These are phyloP conservation scores for Echium plantagineum DNA, from an alignment of 257 asterid genomes.

Conservation along the genomic window DNA sequence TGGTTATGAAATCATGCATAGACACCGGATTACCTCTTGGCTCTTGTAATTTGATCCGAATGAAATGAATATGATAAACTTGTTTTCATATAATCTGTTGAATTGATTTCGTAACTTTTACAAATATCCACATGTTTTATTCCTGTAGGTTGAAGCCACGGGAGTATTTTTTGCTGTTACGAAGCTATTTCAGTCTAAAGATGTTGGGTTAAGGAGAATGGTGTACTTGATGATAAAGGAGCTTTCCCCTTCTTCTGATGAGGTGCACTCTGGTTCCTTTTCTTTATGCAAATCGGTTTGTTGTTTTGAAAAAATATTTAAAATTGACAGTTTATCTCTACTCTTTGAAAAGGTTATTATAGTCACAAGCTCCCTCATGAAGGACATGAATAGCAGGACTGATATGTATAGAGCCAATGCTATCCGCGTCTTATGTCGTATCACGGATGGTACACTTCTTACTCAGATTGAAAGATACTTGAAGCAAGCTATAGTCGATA, in stretches of 20 bases:
- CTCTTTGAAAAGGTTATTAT: slow-evolving; percentile 64
- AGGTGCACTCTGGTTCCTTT: slow-evolving; percentile 31
- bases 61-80: too few species aligned
- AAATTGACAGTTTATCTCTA: slow-evolving; percentile 12
- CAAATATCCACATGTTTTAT: too few species aligned
- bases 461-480: slow-evolving; percentile 92
- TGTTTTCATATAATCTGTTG: too few species aligned
- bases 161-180: slow-evolving; percentile 91
- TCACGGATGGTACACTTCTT: slow-evolving; percentile 83
- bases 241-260: slow-evolving; percentile 86
- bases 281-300: background rate
- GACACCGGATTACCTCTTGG: too few species aligned
- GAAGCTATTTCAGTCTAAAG: slow-evolving; percentile 86
- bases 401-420: slow-evolving; percentile 97
- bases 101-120: too few species aligned
- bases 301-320: slow-evolving; percentile 12
- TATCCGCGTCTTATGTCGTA: slow-evolving; percentile 86
- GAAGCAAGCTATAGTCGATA: slow-evolving; percentile 95
- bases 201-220: slow-evolving; percentile 89
- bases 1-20: too few species aligned
- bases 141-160: slow-evolving; percentile 66
- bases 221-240: slow-evolving; percentile 93
- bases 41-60: too few species aligned
- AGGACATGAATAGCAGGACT: slow-evolving; percentile 96
- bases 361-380: slow-evolving; percentile 97